Percentiles rank a stretch among this genome's conserved stretches.
Conservation (phyloP, 148 eudicot species). For the Vaccinium corymbosum region DNA sequence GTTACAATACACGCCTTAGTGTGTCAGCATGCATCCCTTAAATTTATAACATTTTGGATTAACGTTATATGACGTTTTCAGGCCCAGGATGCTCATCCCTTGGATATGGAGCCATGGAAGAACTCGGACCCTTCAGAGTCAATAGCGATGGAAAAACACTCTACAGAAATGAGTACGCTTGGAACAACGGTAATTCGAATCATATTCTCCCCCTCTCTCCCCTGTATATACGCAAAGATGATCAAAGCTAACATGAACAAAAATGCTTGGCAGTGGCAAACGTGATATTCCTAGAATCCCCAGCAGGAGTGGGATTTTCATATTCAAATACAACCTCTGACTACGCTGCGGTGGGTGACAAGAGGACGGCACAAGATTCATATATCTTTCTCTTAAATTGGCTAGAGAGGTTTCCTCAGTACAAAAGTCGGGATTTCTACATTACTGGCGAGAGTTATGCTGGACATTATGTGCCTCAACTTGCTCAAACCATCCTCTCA, state of each 20-base stretch:
- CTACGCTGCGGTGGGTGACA: neutral
- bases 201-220: too few species aligned
- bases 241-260: neutral
- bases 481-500: neutral
- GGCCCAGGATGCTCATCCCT: constrained; percentile 26
- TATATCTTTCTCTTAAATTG: constrained; percentile 19
- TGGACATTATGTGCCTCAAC: constrained; percentile 22
- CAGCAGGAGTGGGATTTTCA: constrained; percentile 22
- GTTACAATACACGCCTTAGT: too few species aligned
- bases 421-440: constrained; percentile 23
- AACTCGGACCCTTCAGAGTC: constrained; percentile 24
- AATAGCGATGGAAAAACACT: constrained; percentile 20
- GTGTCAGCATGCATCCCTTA: too few species aligned
- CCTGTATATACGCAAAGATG: too few species aligned
- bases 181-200: constrained; percentile 16
- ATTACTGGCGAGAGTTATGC: constrained; percentile 23
- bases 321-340: constrained; percentile 19
- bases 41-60: too few species aligned
- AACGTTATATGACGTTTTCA: neutral
- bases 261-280: constrained; percentile 18
- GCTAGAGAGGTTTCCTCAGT: constrained; percentile 20
- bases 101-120: constrained; percentile 25
- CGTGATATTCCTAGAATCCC: constrained; percentile 17
- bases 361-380: constrained; percentile 16
- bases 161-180: constrained; percentile 10